A percentile compares a stretch with the other conserved stretches of the same genome.
These are phyloP conservation scores for Polygonum maritimum DNA, from an alignment of 148 eudicot genomes.

Conservation along the genomic window DNA sequence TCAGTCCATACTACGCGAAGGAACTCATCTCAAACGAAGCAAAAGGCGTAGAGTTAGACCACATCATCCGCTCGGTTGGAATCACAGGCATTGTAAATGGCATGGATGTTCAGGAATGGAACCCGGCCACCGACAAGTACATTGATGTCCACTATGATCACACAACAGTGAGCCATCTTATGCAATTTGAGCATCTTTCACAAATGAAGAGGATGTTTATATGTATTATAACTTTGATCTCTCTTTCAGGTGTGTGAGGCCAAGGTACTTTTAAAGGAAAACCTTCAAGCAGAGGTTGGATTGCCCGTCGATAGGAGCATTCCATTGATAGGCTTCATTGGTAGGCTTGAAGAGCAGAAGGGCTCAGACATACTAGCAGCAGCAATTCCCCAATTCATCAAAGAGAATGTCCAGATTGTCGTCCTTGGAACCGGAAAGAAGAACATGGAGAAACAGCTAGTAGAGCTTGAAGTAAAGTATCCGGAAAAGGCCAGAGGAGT, in stretches of 20 bases:
- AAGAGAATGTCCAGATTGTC: conserved; percentile 64
- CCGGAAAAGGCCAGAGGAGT: conserved; percentile 80
- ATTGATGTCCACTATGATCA: conserved; percentile 49
- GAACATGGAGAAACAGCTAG: conserved; percentile 65
- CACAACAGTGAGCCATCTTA: conserved; percentile 41
- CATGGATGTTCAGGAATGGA: conserved; percentile 91
- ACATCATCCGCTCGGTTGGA: conserved; percentile 32
- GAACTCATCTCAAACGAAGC: conserved; percentile 55
- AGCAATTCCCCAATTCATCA: conserved; percentile 61
- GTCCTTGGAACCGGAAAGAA: conserved; percentile 91
- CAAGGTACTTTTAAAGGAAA: conserved; percentile 67
- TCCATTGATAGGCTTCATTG: conserved; percentile 91
- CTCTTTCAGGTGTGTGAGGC: conserved; percentile 60
- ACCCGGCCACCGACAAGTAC: conserved; percentile 69
- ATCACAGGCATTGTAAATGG: conserved; percentile 76
- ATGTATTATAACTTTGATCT: background rate
- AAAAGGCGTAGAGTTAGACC: conserved; percentile 77
- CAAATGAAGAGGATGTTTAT: background rate
- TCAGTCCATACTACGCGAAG: conserved; percentile 82
- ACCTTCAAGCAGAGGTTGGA: conserved; percentile 79
- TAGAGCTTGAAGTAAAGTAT: conserved; percentile 54
- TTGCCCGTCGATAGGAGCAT: conserved; percentile 63
- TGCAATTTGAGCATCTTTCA: background rate
- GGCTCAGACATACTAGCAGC: conserved; percentile 86
- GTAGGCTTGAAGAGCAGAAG: conserved; percentile 94